Evolutionary conservation across 257 asterid species (phyloP).

Genomic region (Leonotis leonurus): DNA sequence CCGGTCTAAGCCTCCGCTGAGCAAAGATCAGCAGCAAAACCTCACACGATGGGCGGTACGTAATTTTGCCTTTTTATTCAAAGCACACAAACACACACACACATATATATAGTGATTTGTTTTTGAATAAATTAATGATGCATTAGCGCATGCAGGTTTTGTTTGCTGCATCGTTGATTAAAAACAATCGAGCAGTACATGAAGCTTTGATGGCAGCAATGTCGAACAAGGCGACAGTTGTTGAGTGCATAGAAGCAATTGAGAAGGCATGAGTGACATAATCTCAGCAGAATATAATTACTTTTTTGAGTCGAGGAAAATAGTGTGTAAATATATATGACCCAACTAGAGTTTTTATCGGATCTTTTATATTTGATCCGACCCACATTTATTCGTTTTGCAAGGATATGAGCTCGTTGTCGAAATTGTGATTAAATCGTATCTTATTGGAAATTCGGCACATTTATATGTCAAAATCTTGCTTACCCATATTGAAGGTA

Average conservation of each 20-base stretch:
- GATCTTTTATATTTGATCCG: neutral
- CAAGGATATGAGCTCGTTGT: neutral
- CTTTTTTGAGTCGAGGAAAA: conserved; percentile 7
- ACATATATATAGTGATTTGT: neutral
- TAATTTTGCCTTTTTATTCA: conserved; percentile 27
- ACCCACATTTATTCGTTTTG: neutral
- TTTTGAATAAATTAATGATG: neutral
- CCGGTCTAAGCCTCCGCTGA: conserved; percentile 75
- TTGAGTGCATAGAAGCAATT: conserved; percentile 89
- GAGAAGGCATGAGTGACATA: conserved; percentile 49
- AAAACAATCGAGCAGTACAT: conserved; percentile 54
- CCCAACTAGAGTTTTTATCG: neutral
- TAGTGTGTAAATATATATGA: neutral
- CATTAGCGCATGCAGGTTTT: conserved; percentile 49
- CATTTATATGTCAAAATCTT: neutral
- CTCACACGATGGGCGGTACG: conserved; percentile 99
- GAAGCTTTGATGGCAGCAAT: conserved; percentile 77
- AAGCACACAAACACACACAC: no score
- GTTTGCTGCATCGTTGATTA: conserved; percentile 75
- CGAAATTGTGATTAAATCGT: neutral
- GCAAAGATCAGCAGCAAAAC: conserved; percentile 92
- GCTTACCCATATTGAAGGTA: neutral
- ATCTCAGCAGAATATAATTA: no score
- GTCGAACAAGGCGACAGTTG: conserved; percentile 71
- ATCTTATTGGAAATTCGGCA: neutral